These are phyloP conservation scores for Batrachochytrium dendrobatidis DNA, from an alignment of 371 early-diverging fungal species.

Conservation along the genomic window DNA sequence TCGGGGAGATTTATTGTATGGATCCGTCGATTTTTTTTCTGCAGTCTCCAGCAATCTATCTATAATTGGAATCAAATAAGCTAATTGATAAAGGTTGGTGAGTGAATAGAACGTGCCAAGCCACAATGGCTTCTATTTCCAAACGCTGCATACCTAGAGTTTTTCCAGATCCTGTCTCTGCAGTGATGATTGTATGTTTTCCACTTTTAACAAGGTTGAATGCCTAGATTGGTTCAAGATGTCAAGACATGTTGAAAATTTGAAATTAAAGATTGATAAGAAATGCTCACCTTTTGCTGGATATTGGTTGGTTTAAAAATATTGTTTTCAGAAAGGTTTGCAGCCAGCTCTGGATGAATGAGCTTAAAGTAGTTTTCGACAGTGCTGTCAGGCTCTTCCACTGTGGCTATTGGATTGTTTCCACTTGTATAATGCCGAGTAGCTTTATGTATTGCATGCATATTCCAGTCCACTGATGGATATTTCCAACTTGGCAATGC, in stretches of 20 bases:
- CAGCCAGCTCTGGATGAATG: not conserved
- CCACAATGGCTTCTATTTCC: not conserved
- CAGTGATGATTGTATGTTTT: constrained; percentile 6
- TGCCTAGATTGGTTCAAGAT: constrained; percentile 4
- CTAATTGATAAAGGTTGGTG: not conserved
- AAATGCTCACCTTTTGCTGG: not conserved
- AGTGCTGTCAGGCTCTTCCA: too few relatives aligned
- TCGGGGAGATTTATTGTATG: not conserved
- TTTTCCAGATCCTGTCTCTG: constrained; percentile 20
- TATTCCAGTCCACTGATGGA: too few relatives aligned
- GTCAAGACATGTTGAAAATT: not conserved
- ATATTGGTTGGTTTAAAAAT: not conserved
- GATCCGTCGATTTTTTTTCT: not conserved
- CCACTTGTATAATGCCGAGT: too few relatives aligned
- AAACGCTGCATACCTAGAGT: constrained; percentile 10
- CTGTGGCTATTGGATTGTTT: too few relatives aligned
- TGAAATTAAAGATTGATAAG: not conserved
- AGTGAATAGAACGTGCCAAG: not conserved
- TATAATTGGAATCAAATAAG: constrained; percentile 5
- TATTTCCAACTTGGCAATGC: too few relatives aligned
- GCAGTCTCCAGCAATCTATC: not conserved
- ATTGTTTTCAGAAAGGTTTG: not conserved
- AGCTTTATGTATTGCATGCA: too few relatives aligned
- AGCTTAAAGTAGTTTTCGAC: not conserved
- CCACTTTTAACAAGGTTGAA: not conserved